Evolutionary conservation across 169 alveolate species (phyloP).

Genomic region (Plasmodium blacklocki): DNA sequence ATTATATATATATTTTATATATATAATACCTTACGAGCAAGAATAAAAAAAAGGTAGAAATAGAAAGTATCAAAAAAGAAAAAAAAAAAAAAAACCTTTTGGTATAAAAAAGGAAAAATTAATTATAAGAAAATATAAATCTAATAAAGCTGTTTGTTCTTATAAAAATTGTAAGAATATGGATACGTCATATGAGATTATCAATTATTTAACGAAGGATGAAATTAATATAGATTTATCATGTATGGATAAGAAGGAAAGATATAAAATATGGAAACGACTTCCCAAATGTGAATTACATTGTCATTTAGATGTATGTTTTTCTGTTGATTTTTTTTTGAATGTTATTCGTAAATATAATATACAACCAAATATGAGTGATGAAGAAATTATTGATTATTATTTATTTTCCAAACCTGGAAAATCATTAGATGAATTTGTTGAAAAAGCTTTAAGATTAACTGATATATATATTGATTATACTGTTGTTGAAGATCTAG

Average conservation of each 20-base stretch:
- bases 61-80: background rate
- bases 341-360: constrained; percentile 48
- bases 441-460: constrained; percentile 27
- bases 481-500: constrained; percentile 53
- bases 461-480: constrained; percentile 48
- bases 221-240: constrained; percentile 67
- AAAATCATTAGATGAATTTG: constrained; percentile 31
- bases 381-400: constrained; percentile 68
- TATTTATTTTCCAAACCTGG: constrained; percentile 70
- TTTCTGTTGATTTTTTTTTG: constrained; percentile 60
- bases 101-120: background rate
- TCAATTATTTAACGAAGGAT: constrained; percentile 32
- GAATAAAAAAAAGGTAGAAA: background rate
- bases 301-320: constrained; percentile 75
- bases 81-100: background rate
- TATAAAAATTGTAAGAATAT: constrained; percentile 5
- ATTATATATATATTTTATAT: no score
- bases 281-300: constrained; percentile 79
- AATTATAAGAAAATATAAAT: background rate
- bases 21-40: no score
- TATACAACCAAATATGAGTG: constrained; percentile 63
- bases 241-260: constrained; percentile 75
- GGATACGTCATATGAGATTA: constrained; percentile 2
- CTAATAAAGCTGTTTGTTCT: background rate
- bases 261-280: constrained; percentile 76